These are phyloP conservation scores for Amylostereum chailletii DNA, from an alignment of 1,284 basidiomycete genomes.

Conservation along the genomic window DNA sequence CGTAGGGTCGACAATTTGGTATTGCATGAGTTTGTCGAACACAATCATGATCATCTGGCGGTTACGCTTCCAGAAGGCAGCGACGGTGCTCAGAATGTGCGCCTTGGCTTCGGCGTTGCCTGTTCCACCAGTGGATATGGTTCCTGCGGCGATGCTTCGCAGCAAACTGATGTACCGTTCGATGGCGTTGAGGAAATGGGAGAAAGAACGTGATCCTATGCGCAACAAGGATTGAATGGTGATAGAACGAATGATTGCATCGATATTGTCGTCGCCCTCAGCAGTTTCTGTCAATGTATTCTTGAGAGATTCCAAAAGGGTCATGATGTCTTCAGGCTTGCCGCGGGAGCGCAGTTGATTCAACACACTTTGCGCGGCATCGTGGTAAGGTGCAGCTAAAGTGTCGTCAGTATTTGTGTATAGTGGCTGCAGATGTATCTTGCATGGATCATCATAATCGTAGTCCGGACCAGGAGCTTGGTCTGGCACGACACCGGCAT, in stretches of 20 bases:
- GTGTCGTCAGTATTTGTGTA: background rate
- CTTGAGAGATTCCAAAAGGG: slow-evolving; percentile 66
- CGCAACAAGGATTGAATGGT: slow-evolving; percentile 85
- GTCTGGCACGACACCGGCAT: slow-evolving; percentile 57
- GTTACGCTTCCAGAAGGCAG: slow-evolving; percentile 74
- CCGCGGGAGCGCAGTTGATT: slow-evolving; percentile 72
- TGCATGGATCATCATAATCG: slow-evolving; percentile 68
- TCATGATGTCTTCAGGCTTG: slow-evolving; percentile 74
- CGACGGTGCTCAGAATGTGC: slow-evolving; percentile 65
- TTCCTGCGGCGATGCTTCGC: slow-evolving; percentile 54
- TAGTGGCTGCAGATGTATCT: slow-evolving; percentile 1
- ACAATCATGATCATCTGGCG: slow-evolving; percentile 85
- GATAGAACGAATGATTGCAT: slow-evolving; percentile 66
- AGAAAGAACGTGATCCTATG: slow-evolving; percentile 93
- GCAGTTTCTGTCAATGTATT: slow-evolving; percentile 47
- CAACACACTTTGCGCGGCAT: slow-evolving; percentile 75
- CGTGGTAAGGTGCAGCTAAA: slow-evolving; percentile 67
- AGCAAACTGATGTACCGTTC: slow-evolving; percentile 92
- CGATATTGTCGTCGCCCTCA: slow-evolving; percentile 51
- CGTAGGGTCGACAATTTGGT: slow-evolving; percentile 91
- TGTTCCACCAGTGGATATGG: slow-evolving; percentile 26
- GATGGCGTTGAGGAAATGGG: slow-evolving; percentile 95
- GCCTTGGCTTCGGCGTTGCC: slow-evolving; percentile 53
- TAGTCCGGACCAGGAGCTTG: slow-evolving; percentile 80
- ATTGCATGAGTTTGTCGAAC: slow-evolving; percentile 97